Base-by-base conservation (phyloP, 352 stramenopile species). In the Pythium chondricola region DNA sequence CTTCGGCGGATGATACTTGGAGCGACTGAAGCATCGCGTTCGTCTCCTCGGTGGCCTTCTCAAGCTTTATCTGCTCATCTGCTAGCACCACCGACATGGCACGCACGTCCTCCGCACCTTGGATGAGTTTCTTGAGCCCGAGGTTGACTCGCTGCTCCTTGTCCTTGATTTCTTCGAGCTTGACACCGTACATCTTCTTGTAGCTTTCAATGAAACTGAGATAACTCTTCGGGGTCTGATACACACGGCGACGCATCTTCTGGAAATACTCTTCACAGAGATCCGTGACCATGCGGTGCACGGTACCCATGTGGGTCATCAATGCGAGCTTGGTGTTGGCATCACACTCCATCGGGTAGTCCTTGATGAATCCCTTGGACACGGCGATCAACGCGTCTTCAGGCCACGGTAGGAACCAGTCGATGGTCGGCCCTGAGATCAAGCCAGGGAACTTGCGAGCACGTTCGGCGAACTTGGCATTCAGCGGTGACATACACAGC, bases 401-500 rank as follows among this genome's bases (percentile, higher is more conserved):
- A 5, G 96, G 96, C 96, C 96, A 99, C n/a, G 93, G 83, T 35
- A 99, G 69, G 73, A 99, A 99, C 96, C 96, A 99, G 50, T 99
- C 96, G 57, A 99, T 98, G 3, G 96, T 98, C n/a, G 94, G 95
- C 4, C 88, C 93, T 39, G 81, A 97, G 47, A 99, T 97, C 22
- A 99, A 72, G 5, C 96, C 93, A 7, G 96, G 96, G 65, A 99
- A 99, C 56, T 98, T 98, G 2, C 95, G 80, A 4, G 95, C 96
- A 16, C 96, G 81, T 13, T 98, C 88, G 0, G 94, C 87, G 69
- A 99, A 99, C 60, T 98, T 98, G 0, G 95, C 84, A 60, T 98
- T 98, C 57, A 99, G 74, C n/a, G 96, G 96, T 37, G 95, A 98
- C 95, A 99, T 99, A 67, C 96, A 99, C 21, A 99, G 72, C 44